Conservation (phyloP, 306 rosid genomes). For the Morella rubra region DNA sequence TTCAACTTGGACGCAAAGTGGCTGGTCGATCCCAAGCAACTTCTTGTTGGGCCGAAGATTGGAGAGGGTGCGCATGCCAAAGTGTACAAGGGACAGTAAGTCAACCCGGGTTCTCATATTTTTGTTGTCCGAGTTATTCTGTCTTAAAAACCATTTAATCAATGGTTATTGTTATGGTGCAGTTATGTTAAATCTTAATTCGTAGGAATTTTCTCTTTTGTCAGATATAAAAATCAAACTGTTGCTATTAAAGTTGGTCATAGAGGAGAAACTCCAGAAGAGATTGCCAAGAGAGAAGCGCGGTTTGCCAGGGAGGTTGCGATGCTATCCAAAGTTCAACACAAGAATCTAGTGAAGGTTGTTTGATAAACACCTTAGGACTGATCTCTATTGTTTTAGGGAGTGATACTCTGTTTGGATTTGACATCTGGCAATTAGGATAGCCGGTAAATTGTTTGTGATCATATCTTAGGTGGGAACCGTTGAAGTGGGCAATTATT, state of each 20-base stretch:
- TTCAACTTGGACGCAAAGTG: constrained; percentile 73
- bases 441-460: not conserved
- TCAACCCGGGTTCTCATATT: constrained; percentile 34
- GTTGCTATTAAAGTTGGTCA: constrained; percentile 54
- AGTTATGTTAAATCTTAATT: constrained; percentile 9
- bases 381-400: constrained; percentile 1
- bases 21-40: constrained; percentile 81
- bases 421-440: constrained; percentile 7
- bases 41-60: constrained; percentile 90
- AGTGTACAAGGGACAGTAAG: constrained; percentile 97
- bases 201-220: constrained; percentile 30
- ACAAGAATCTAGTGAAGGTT: constrained; percentile 91
- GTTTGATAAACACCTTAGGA: constrained; percentile 10
- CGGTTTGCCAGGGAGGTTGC: constrained; percentile 87
- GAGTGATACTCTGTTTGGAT: constrained; percentile 17
- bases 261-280: constrained; percentile 50
- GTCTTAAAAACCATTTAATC: constrained; percentile 1
- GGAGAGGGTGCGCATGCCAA: constrained; percentile 97
- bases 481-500: not conserved
- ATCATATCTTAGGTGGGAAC: not conserved
- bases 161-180: constrained; percentile 1
- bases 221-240: constrained; percentile 51
- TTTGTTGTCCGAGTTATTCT: constrained; percentile 13
- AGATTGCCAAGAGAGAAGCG: constrained; percentile 55
- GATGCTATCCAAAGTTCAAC: constrained; percentile 87